phyloP scores from a whole-genome alignment of 768 basidiomycete species.

The Hygrophorus pudorinus region DNA sequence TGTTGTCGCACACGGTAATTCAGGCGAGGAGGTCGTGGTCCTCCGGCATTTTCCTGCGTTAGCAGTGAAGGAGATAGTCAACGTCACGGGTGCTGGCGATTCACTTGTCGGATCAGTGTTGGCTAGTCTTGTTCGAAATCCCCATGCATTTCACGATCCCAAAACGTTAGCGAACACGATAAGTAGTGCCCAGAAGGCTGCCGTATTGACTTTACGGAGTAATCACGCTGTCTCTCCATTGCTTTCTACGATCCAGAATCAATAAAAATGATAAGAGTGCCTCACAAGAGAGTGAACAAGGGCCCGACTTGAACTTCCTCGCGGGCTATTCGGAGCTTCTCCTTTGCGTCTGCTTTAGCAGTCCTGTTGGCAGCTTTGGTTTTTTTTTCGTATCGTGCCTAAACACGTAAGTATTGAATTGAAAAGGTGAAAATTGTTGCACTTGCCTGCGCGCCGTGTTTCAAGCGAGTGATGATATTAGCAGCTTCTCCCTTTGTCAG shows the following conservation, averaged over 20 bases:
- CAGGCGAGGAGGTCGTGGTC: conserved; percentile 39
- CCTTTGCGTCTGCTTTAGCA: conserved; percentile 30
- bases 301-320: conserved; percentile 58
- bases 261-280: conserved; percentile 3
- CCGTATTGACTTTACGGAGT: conserved; percentile 48
- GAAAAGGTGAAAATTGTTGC: background rate
- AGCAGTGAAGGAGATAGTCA: conserved; percentile 34
- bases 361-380: conserved; percentile 29
- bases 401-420: conserved; percentile 3
- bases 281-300: conserved; percentile 12
- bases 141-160: conserved; percentile 36
- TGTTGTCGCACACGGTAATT: conserved; percentile 40
- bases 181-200: conserved; percentile 53
- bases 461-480: conserved; percentile 66
- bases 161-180: conserved; percentile 34
- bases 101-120: conserved; percentile 78
- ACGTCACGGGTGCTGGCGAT: conserved; percentile 90
- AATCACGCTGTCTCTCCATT: conserved; percentile 55
- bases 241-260: conserved; percentile 27
- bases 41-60: conserved; percentile 67
- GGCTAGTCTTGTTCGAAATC: conserved; percentile 45
- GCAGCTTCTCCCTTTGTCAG: conserved; percentile 77
- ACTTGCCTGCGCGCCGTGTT: conserved; percentile 63
- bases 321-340: conserved; percentile 38
- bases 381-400: conserved; percentile 53